Evolutionary conservation across 2,329 filamentous ascomycete species (phyloP).

Genomic region (Aspergillus cejpii): DNA sequence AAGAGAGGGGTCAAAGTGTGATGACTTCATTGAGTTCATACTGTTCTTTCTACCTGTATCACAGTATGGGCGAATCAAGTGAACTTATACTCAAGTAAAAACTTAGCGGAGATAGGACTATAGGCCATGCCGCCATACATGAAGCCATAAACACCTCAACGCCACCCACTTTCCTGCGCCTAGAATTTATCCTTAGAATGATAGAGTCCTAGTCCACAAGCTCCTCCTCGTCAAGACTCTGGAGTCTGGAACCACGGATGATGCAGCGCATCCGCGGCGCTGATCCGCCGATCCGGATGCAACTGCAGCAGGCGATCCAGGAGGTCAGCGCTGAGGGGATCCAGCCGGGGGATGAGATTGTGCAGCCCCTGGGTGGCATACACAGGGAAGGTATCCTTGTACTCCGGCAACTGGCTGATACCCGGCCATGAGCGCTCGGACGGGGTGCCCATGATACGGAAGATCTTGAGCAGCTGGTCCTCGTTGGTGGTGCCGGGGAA

Average conservation of each 20-base stretch:
- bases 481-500: conserved; percentile 98
- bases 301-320: conserved; percentile 87
- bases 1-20: too few relatives aligned
- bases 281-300: conserved; percentile 83
- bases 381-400: conserved; percentile 90
- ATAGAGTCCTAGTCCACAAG: too few relatives aligned
- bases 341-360: conserved; percentile 82
- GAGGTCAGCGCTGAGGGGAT: conserved; percentile 79
- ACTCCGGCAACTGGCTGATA: conserved; percentile 92
- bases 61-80: too few relatives aligned
- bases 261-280: conserved; percentile 74
- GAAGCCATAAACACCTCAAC: too few relatives aligned
- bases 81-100: too few relatives aligned
- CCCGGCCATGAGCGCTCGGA: conserved; percentile 94
- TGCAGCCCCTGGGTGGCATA: conserved; percentile 88
- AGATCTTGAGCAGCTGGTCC: conserved; percentile 94
- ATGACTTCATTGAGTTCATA: too few relatives aligned
- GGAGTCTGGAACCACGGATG: conserved; percentile 97
- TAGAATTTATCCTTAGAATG: too few relatives aligned
- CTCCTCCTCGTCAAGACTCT: too few relatives aligned
- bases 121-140: too few relatives aligned
- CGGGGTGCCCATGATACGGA: conserved; percentile 96
- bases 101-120: too few relatives aligned
- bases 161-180: too few relatives aligned
- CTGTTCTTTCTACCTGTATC: too few relatives aligned